A percentile compares a stretch with the other conserved stretches of the same genome.
Conservation (phyloP, 2,329 filamentous ascomycete species). For the Cladosporium sp. region DNA sequence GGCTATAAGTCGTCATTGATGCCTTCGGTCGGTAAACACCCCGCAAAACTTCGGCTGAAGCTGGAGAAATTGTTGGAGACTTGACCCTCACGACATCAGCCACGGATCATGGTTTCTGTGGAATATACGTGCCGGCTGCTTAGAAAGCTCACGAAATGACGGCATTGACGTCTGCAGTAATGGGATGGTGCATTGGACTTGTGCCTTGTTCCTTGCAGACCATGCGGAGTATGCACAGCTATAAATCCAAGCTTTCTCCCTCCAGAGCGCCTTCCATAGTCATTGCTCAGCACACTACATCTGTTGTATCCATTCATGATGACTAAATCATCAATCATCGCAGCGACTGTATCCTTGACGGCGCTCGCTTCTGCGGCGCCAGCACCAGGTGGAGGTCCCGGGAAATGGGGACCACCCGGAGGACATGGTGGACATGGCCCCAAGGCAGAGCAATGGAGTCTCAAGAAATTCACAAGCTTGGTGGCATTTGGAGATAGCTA, state of each 20-base stretch:
- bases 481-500: constrained; percentile 73
- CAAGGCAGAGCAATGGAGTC: constrained; percentile 28
- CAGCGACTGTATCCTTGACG: neutral
- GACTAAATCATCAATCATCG: neutral
- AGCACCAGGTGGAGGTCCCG: neutral
- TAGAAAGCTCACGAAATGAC: neutral
- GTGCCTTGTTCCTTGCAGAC: constrained; percentile 1
- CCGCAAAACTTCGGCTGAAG: neutral
- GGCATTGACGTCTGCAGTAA: neutral
- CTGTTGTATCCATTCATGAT: neutral
- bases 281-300: neutral
- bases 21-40: neutral
- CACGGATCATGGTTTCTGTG: too few relatives aligned
- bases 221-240: neutral
- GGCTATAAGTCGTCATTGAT: constrained; percentile 5
- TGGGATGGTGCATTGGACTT: neutral
- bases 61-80: neutral
- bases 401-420: neutral
- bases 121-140: too few relatives aligned
- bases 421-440: neutral
- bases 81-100: too few relatives aligned
- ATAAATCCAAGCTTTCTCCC: neutral
- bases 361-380: constrained; percentile 2
- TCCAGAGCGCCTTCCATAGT: neutral
- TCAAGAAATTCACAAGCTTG: constrained; percentile 56